A percentile compares a stretch with the other conserved stretches of the same genome.
These are phyloP conservation scores for Gnomoniopsis sp. DNA, from an alignment of 2,329 filamentous ascomycete species.

Conservation along the genomic window DNA sequence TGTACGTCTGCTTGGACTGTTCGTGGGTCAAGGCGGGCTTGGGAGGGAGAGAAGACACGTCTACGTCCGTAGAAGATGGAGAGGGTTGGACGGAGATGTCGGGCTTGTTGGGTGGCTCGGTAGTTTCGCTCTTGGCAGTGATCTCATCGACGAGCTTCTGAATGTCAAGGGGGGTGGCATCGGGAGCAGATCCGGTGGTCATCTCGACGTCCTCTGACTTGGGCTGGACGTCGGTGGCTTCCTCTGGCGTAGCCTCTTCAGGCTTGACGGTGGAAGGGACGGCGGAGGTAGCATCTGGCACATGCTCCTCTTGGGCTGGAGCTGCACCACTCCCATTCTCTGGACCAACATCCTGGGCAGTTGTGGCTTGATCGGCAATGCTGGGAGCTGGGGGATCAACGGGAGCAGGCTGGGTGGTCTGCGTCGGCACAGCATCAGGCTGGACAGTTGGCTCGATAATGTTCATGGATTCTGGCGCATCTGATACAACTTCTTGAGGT, in stretches of 20 bases:
- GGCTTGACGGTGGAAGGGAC: constrained; percentile 3
- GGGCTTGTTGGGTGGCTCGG: constrained; percentile 19
- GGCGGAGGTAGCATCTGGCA: constrained; percentile 10
- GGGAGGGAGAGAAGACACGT: constrained; percentile 27
- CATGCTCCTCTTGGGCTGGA: constrained; percentile 8
- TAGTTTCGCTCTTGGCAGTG: constrained; percentile 27
- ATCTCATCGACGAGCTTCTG: constrained; percentile 35
- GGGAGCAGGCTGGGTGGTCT: constrained; percentile 27
- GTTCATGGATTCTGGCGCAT: constrained; percentile 41
- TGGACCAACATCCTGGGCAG: constrained; percentile 8
- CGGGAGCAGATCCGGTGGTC: constrained; percentile 13
- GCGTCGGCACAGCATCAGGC: constrained; percentile 31
- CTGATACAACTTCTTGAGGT: constrained; percentile 41
- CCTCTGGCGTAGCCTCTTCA: constrained; percentile 2
- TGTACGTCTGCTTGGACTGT: constrained; percentile 18
- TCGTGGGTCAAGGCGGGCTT: constrained; percentile 26
- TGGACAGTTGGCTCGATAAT: constrained; percentile 37
- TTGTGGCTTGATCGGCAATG: constrained; percentile 9
- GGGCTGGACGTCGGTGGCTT: constrained; percentile 10
- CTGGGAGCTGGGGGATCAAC: constrained; percentile 20
- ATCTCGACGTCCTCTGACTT: constrained; percentile 16
- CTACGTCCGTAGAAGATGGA: constrained; percentile 20
- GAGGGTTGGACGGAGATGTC: constrained; percentile 9
- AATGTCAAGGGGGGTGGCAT: constrained; percentile 28
- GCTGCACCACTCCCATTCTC: constrained; percentile 6